Evolutionary conservation across 108 stramenopile genomes (phyloP), one percentile per base, ranked within the genome.

Genomic region (Cyclotella atomus): DNA sequence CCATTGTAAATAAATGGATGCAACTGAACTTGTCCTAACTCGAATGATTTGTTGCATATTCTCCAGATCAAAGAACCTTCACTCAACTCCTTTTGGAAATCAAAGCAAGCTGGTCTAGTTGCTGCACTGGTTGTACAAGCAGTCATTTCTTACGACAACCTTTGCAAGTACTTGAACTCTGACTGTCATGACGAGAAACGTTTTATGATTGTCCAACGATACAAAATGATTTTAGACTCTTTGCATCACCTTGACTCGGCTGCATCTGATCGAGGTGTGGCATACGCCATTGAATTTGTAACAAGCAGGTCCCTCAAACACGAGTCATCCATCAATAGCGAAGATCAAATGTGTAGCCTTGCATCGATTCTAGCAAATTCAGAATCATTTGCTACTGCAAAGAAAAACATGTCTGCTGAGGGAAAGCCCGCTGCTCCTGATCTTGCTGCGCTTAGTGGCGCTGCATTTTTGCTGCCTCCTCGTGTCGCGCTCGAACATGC

Each of bases 401-500:
- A 7, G 2, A 30, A 65, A 46, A 65, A 47, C n/a, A n/a, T n/a
- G 0, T 10, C 38, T 30, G 9, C 28, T n/a, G 27, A 47, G 17
- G 45, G 29, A 38, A 44, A 23, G 20, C 3, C 6, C 2, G 30
- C 35, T 52, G 45, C 28, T 3, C 27, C 20, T 24, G 46, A 25
- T 53, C 3, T 50, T 33, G 63, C 54, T 60, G 45, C 33, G n/a
- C 19, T 38, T 29, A 46, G 62, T 24, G 60, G 20, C 21, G 79
- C 41, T 20, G 60, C 65, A 41, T 32, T 59, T 23, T 65, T 88
- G 6, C 65, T 94, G 53, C 93, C 91, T 34, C 75, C 85, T 17
- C 73, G 88, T 23, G 86, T 92, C 7, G 91, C 89, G 43, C 61
- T 95, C 17, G 91, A 95, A 43, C 87, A 92, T 63, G 82, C 91